Evolutionary conservation across 192 early-diverging fungal species (phyloP), one percentile per base, ranked within the genome.

Genomic region (Rhizoclosmatium sp.): DNA sequence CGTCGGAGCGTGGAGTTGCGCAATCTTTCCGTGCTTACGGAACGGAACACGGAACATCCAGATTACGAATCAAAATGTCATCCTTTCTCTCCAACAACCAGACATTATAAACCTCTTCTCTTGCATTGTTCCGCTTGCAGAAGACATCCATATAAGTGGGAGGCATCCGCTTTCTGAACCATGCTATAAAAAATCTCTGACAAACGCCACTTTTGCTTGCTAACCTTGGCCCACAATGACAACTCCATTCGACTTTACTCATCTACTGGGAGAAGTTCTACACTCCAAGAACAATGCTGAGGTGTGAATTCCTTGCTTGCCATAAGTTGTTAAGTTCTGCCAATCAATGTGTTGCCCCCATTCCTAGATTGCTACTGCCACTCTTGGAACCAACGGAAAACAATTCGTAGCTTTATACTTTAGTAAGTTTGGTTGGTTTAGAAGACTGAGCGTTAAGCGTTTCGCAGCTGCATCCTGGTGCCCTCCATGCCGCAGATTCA

Each of bases 401-500:
- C 12, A 21, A 64, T 64, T 16, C 21, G 40, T 64, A 16, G 61
- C 61, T 21, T 64, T 64, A 41, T 64, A 64, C 61, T 64, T 64
- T 41, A 64, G 61, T 54, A 54, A 54, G 51, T 12, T 7, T 54
- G 51, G 51, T 7, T 54, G 51, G 5, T 54, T 7, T 54, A 12
- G 0, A 54, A 12, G 51, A 54, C 16, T 54, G 5, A 54, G 5
- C 49, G 0, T 1, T 12, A 54, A 12, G 5, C 16, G 16, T 1
- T 54, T 54, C 16, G 5, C 51, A 54, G 51, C 51, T 46, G 76
- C 65, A 47, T 10, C 23, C 49, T 78, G 66, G 66, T 58, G 76
- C 67, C 76, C 65, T 0, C 66, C 66, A 58, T 69, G 64, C 23
- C 23, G 39, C 5, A 14, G 10, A 1, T 75, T 65, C 61, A 69